Base-by-base conservation (phyloP, 306 rosid species). In the Vachellia pachyceras region DNA sequence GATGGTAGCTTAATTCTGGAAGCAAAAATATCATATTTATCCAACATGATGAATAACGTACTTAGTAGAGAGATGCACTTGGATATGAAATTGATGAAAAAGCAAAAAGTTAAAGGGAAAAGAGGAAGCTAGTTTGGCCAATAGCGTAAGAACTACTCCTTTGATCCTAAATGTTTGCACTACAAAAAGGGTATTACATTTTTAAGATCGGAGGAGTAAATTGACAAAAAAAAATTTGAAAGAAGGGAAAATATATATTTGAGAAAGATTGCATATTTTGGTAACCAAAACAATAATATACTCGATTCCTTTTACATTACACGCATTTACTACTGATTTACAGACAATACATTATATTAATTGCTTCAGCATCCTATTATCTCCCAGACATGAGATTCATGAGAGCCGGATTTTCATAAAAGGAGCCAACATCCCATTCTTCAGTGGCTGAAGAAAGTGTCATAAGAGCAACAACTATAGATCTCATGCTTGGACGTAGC, bases 401-500 rank as follows among this genome's bases (percentile, higher is more conserved):
- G 36, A 91, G 91, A 78, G 84, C 66, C 76, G 90, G 90, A 90
- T 89, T 95, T 75, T 95, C 84, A 9, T 87, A 85, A 82, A 92
- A 84, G 42, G 94, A 88, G 46, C 92, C 90, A 1, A 91, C 85
- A 68, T 92, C 97, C 98, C 97, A 95, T 64, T 90, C 89, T 79
- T 92, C 97, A 7, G 95, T 89, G 6, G 82, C 18, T 5, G 97
- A 92, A 45, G 87, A 88, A 36, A 95, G 91, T 77, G 92, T 91
- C 91, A 90, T 88, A 10, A 95, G 90, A 42, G 95, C 97, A 77
- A 95, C 95, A 74, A 95, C 97, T 39, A 95, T 86, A 8, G 92
- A 91, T 75, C 97, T 90, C 99, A 92, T 95, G 74, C 88, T 93
- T 33, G 97, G 97, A 9, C 99, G 95, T 49, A 83, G 55, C 1